These are phyloP conservation scores for Micractinium sp. DNA, from an alignment of 139 green algal species.

Conservation along the genomic window DNA sequence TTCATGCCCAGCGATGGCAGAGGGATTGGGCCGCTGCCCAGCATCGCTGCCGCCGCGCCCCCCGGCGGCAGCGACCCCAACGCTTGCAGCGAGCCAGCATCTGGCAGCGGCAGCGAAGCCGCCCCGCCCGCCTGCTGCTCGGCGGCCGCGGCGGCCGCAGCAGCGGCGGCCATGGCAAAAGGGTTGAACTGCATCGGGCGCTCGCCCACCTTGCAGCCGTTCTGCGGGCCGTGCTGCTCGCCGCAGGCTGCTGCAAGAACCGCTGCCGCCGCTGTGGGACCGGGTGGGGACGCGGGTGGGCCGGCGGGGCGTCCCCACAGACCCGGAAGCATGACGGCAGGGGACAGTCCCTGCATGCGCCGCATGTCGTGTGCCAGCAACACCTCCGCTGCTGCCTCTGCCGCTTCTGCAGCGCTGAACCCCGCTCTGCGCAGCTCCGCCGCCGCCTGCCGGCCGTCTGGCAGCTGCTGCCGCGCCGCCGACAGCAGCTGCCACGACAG, in stretches of 20 bases:
- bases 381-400: background rate
- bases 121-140: background rate
- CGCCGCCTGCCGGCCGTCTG: background rate
- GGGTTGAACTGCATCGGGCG: background rate
- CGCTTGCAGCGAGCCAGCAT: background rate
- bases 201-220: background rate
- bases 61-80: background rate
- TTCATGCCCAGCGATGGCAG: background rate
- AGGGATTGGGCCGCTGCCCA: background rate
- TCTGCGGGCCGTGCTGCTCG: background rate
- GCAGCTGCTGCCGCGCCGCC: background rate
- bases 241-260: background rate
- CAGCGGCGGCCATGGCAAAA: background rate
- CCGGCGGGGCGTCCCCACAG: background rate
- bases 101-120: background rate
- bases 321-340: background rate
- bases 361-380: background rate
- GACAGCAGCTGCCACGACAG: constrained; percentile 17
- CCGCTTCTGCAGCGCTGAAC: background rate
- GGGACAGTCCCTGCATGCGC: background rate
- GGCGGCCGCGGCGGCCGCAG: background rate
- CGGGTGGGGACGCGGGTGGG: no score
- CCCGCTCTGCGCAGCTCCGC: background rate
- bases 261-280: background rate
- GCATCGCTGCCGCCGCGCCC: background rate